Conservation (phyloP, 371 early-diverging fungal species). For the Batrachochytrium dendrobatidis region DNA sequence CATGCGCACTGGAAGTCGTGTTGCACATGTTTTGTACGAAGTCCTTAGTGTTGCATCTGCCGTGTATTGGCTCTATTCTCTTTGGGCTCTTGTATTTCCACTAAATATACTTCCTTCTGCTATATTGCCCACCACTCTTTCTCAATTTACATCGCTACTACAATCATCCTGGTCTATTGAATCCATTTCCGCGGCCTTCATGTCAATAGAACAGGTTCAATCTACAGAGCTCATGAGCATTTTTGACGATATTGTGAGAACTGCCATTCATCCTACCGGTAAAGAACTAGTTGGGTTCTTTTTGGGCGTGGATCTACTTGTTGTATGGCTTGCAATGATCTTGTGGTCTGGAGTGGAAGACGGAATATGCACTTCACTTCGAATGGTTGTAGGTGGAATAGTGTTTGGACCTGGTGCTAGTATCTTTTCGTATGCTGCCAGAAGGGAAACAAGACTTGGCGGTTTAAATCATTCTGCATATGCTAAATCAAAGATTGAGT, state of each 20-base stretch:
- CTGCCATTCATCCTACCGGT: neutral
- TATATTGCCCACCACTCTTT: too few relatives aligned
- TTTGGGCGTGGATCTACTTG: neutral
- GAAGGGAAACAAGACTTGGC: neutral
- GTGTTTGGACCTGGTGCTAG: neutral
- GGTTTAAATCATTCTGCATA: neutral
- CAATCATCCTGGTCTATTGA: neutral
- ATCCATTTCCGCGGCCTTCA: neutral
- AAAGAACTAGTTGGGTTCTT: neutral
- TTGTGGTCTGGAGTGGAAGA: neutral
- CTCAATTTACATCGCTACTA: too few relatives aligned
- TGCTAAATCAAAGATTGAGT: neutral
- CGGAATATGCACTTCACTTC: neutral
- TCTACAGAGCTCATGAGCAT: too few relatives aligned
- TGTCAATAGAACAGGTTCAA: too few relatives aligned
- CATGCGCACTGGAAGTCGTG: neutral
- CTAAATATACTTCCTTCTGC: too few relatives aligned
- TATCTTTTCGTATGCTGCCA: neutral
- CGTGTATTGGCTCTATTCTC: neutral
- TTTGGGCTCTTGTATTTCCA: neutral
- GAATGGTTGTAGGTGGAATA: neutral
- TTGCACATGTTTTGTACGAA: neutral
- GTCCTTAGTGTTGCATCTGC: neutral
- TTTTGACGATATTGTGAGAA: neutral
- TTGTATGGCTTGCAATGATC: neutral